Evolutionary conservation across 192 early-diverging fungal species (phyloP), one percentile per base, ranked within the genome.

Genomic region (Coemansia sp.): DNA sequence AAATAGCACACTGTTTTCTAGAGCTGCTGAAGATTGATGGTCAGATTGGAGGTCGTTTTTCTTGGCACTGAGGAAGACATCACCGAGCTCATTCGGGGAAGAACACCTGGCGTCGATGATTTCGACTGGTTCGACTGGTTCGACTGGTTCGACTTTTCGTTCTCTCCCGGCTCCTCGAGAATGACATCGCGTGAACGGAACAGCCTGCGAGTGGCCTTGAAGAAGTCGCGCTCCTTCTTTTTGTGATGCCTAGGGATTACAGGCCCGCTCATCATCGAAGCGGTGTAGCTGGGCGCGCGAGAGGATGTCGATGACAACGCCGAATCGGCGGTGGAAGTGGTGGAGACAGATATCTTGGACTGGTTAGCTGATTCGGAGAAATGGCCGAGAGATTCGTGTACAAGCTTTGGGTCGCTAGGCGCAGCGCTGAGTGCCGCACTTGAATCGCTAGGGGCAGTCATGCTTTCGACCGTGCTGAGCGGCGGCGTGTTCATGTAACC

Each of bases 11-110:
- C 40, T 42, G 20, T 30, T 59, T 42, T 40, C 22, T 59, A 40
- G 4, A 61, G 22, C 40, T 76, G 68, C 48, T 76, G 63, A 4
- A 76, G 62, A 16, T 76, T 49, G 17, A 76, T 76, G 18, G 74
- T 70, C 18, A 61, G 68, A 5, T 65, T 70, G 17, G 74, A 76
- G n/a, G 52, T 54, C 3, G 73, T 69, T 18, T 33, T 33, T 14
- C 18, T 48, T 25, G 65, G 48, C 18, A 49, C 7, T 18, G 40
- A 49, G 40, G 38, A 12, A 12, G 60, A 49, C 28, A 48, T 30
- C 40, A 61, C 65, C 7, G 65, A 67, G 56, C 48, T 67, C 32
- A 61, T 61, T 6, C 42, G 60, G 11, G 60, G 60, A 48, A 61
- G 38, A 8, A 56, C 54, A 14, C 12, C 42, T 45, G 42, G 42